Evolutionary conservation across 1,284 basidiomycete genomes (phyloP), one percentile per base, ranked within the genome.

Genomic region (Inonotus hispidus): DNA sequence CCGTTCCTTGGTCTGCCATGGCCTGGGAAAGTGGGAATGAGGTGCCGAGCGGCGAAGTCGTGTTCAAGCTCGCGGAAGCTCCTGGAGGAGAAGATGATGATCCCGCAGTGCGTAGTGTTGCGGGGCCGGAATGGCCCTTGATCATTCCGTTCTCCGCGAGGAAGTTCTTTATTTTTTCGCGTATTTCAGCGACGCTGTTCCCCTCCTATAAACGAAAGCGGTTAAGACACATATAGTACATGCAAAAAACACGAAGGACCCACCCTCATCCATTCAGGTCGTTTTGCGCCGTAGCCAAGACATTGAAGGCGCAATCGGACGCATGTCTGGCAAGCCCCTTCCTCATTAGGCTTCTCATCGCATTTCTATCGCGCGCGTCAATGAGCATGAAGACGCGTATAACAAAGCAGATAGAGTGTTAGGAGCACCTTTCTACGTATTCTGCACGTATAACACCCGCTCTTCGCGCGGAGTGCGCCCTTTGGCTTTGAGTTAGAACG

Each of bases 221-320:
- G 23, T 19, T n/a, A 16, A 49, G 32, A 47, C 29, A 66, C 7
- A 59, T 43, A 43, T 21, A 43, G 37, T 60, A 63, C n/a, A 62
- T 16, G n/a, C n/a, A n/a, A n/a, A n/a, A 21, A 60, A 53, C 56
- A 43, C 35, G 54, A 8, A 45, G 49, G 58, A 49, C 43, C 16
- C 70, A 92, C 89, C 72, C 87, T 81, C 68, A 92, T 77, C 88
- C 88, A 92, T n/a, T 90, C 87, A 11, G 90, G 90, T 55, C 91
- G 83, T 68, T 92, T 92, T 21, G 83, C 82, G 49, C 89, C 88
- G 70, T 90, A 93, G 25, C 91, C 91, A 49, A 93, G 82, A 66
- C 91, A 93, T 65, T 93, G 86, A n/a, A 93, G 79, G 35, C 84
- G 80, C 29, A 93, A 83, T 53, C 91, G 85, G 41, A 81, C 78